Evolutionary conservation across 306 rosid species (phyloP).

Genomic region (Sicyos edulis): DNA sequence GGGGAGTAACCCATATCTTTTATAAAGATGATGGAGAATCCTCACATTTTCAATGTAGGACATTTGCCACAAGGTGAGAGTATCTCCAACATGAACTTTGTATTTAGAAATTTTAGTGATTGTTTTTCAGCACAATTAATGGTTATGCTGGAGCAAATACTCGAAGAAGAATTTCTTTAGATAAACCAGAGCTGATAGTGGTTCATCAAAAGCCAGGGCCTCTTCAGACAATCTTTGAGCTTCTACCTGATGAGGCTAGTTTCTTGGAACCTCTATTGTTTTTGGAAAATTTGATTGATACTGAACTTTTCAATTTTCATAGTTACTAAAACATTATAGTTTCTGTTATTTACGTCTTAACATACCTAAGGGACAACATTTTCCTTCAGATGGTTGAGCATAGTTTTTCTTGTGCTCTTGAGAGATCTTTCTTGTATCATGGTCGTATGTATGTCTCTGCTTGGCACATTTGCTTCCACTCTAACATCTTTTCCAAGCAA

Average conservation of each 20-base stretch:
- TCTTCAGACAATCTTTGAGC: constrained; percentile 81
- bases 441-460: constrained; percentile 95
- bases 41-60: too few species aligned
- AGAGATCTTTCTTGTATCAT: constrained; percentile 96
- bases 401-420: constrained; percentile 98
- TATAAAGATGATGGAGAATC: too few species aligned
- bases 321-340: neutral
- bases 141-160: constrained; percentile 66
- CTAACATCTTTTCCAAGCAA: constrained; percentile 95
- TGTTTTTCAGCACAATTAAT: constrained; percentile 38
- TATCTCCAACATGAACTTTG: neutral
- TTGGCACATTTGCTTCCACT: constrained; percentile 96
- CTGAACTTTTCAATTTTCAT: neutral
- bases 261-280: constrained; percentile 22
- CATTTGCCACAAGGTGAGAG: too few species aligned
- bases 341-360: neutral
- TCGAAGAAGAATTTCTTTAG: constrained; percentile 66
- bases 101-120: neutral
- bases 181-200: constrained; percentile 67
- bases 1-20: too few species aligned
- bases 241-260: constrained; percentile 78
- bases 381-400: constrained; percentile 78
- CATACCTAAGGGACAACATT: constrained; percentile 25
- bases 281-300: neutral
- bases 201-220: constrained; percentile 98